Percentiles rank a stretch among this genome's conserved stretches.
These are phyloP conservation scores for Septoria petroselini DNA, from an alignment of 2,329 filamentous ascomycete species.

Conservation along the genomic window DNA sequence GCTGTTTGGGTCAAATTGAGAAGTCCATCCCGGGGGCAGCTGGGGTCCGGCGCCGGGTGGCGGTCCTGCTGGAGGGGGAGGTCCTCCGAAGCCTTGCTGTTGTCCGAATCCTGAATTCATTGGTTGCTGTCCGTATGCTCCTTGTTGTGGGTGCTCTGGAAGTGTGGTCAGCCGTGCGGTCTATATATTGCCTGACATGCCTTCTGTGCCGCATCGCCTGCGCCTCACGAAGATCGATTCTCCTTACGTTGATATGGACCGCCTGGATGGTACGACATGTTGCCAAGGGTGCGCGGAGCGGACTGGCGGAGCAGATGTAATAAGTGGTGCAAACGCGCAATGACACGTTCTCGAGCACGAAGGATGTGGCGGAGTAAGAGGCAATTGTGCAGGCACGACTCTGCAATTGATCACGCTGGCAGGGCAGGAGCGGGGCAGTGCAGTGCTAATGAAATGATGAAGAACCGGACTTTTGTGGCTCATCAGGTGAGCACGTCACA, in stretches of 20 bases:
- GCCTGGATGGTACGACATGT: conserved; percentile 15
- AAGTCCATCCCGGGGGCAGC: conserved; percentile 21
- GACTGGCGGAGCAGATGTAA: too few species aligned
- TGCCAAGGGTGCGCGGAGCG: conserved; percentile 3
- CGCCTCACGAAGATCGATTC: conserved; percentile 7
- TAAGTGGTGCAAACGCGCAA: background rate
- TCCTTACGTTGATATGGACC: conserved; percentile 21
- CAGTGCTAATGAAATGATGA: background rate
- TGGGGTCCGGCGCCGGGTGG: conserved; percentile 14
- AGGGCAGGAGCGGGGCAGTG: conserved; percentile 10
- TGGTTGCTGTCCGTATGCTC: conserved; percentile 20
- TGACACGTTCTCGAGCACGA: background rate
- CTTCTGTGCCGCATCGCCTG: conserved; percentile 6
- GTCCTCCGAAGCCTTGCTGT: conserved; percentile 15
- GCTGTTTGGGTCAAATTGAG: conserved; percentile 16
- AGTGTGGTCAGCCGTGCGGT: conserved; percentile 12
- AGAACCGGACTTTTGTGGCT: conserved; percentile 2
- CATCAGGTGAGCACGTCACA: background rate
- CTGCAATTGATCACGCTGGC: background rate
- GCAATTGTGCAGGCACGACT: background rate
- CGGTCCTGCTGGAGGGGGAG: conserved; percentile 22
- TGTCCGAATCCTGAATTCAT: conserved; percentile 20
- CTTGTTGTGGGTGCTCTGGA: conserved; percentile 22
- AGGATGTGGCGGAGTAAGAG: conserved; percentile 10
- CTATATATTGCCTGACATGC: conserved; percentile 11